Conservation (phyloP, 768 basidiomycete genomes). For the Austroboletus eburneus region DNA sequence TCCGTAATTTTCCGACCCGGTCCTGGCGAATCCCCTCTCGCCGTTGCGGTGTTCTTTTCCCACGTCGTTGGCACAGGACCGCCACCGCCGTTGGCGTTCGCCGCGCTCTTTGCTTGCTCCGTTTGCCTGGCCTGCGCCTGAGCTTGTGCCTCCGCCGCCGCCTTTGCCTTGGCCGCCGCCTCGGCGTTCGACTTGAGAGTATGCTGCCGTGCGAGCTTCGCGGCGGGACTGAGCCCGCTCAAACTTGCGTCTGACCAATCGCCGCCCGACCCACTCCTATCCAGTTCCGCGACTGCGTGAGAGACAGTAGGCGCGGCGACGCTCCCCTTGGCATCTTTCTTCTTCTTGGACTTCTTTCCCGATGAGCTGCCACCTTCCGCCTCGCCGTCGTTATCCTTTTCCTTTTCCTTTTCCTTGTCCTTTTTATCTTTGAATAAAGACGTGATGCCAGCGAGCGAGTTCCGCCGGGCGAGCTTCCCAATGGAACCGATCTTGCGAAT, state of each 20-base stretch:
- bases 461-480: slow-evolving; percentile 83
- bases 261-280: slow-evolving; percentile 40
- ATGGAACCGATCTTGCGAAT: slow-evolving; percentile 92
- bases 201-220: slow-evolving; percentile 84
- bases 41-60: slow-evolving; percentile 78
- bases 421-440: slow-evolving; percentile 91
- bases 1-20: slow-evolving; percentile 50
- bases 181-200: slow-evolving; percentile 79
- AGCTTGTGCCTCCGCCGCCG: slow-evolving; percentile 26
- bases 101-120: slow-evolving; percentile 17
- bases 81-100: slow-evolving; percentile 26
- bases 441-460: slow-evolving; percentile 87
- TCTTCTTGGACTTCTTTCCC: slow-evolving; percentile 46
- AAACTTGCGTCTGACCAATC: slow-evolving; percentile 62
- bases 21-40: slow-evolving; percentile 43
- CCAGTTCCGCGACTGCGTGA: slow-evolving; percentile 81
- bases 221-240: slow-evolving; percentile 84
- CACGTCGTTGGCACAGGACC: slow-evolving; percentile 56
- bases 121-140: slow-evolving; percentile 1
- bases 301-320: slow-evolving; percentile 70
- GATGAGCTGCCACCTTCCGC: slow-evolving; percentile 20
- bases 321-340: slow-evolving; percentile 58
- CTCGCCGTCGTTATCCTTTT: slow-evolving; percentile 37
- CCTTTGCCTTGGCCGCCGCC: slow-evolving; percentile 40
- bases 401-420: slow-evolving; percentile 33